A percentile compares a stretch with the other conserved stretches of the same genome.
Conservation (phyloP, 2,329 filamentous ascomycete genomes). For the Thielaviopsis cerberus region DNA sequence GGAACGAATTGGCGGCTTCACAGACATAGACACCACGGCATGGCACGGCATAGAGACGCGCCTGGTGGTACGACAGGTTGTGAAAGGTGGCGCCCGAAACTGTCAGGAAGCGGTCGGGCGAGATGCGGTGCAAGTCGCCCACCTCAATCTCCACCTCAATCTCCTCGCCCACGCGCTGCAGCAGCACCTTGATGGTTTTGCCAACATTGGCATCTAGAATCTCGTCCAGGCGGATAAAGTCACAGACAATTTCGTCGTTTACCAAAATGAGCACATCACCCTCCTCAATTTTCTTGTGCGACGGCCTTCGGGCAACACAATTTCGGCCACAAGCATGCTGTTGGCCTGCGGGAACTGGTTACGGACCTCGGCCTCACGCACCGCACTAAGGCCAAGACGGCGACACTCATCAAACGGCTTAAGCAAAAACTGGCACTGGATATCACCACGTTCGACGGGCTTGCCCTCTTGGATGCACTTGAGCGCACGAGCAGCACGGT, state of each 20-base stretch:
- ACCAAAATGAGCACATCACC: slow-evolving; percentile 87
- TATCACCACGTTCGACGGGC: slow-evolving; percentile 75
- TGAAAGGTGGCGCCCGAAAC: slow-evolving; percentile 92
- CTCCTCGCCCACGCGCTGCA: slow-evolving; percentile 79
- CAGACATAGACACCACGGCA: slow-evolving; percentile 88
- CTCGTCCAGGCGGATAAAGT: slow-evolving; percentile 80
- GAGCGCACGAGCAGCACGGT: slow-evolving; percentile 72
- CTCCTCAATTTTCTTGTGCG: slow-evolving; percentile 71
- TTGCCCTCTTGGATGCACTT: slow-evolving; percentile 63
- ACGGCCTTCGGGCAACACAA: slow-evolving; percentile 84
- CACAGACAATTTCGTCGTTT: slow-evolving; percentile 79
- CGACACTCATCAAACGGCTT: slow-evolving; percentile 97
- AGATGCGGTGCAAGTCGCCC: slow-evolving; percentile 82
- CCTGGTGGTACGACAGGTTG: slow-evolving; percentile 90
- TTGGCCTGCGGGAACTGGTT: slow-evolving; percentile 79
- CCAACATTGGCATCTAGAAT: slow-evolving; percentile 80
- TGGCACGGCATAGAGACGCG: slow-evolving; percentile 83
- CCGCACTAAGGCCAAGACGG: slow-evolving; percentile 61
- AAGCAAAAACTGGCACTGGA: slow-evolving; percentile 90
- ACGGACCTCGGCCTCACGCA: slow-evolving; percentile 74
- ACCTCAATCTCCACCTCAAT: slow-evolving; percentile 70
- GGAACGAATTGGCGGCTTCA: slow-evolving; percentile 85
- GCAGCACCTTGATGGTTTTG: slow-evolving; percentile 54
- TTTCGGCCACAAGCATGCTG: slow-evolving; percentile 92
- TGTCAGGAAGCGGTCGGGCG: slow-evolving; percentile 84